These are phyloP conservation scores for Pestalotiopsis sp. DNA, from an alignment of 2,329 filamentous ascomycete genomes.

Conservation along the genomic window DNA sequence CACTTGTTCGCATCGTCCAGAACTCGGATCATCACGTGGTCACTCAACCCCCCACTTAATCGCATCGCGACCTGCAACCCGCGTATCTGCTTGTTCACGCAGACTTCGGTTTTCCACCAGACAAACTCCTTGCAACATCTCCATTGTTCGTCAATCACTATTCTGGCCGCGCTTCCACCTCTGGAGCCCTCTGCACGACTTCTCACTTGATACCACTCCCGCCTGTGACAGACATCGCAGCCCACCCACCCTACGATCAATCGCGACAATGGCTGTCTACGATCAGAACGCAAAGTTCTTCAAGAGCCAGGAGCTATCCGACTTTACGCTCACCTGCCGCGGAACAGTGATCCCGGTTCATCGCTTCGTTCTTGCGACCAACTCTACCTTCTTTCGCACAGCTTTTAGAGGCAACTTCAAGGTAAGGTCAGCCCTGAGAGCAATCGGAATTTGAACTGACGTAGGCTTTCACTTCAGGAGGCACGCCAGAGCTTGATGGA, in stretches of 20 bases:
- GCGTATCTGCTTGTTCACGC: too few relatives aligned
- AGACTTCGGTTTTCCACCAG: too few relatives aligned
- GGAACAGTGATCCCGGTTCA: slow-evolving; percentile 32
- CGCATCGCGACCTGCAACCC: too few relatives aligned
- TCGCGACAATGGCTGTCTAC: not conserved
- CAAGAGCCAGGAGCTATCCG: slow-evolving; percentile 26
- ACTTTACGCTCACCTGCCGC: slow-evolving; percentile 33
- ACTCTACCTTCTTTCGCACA: slow-evolving; percentile 33
- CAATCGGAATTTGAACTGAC: not conserved
- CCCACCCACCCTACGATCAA: not conserved
- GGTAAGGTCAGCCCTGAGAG: slow-evolving; percentile 17
- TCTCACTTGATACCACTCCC: not conserved
- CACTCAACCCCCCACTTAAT: too few relatives aligned
- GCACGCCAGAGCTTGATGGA: slow-evolving; percentile 17
- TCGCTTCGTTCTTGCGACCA: slow-evolving; percentile 33
- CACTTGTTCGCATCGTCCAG: too few relatives aligned
- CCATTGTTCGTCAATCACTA: too few relatives aligned
- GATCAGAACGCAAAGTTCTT: not conserved
- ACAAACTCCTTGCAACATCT: too few relatives aligned
- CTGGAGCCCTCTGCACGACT: not conserved
- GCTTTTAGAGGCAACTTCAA: slow-evolving; percentile 19
- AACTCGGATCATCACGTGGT: too few relatives aligned
- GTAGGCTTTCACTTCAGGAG: slow-evolving; percentile 18
- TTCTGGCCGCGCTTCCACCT: too few relatives aligned
- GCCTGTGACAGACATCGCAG: not conserved